Percentiles rank a stretch among this genome's conserved stretches.
These are phyloP conservation scores for Podosphaera xanthii DNA, from an alignment of 2,329 filamentous ascomycete species.

Conservation along the genomic window DNA sequence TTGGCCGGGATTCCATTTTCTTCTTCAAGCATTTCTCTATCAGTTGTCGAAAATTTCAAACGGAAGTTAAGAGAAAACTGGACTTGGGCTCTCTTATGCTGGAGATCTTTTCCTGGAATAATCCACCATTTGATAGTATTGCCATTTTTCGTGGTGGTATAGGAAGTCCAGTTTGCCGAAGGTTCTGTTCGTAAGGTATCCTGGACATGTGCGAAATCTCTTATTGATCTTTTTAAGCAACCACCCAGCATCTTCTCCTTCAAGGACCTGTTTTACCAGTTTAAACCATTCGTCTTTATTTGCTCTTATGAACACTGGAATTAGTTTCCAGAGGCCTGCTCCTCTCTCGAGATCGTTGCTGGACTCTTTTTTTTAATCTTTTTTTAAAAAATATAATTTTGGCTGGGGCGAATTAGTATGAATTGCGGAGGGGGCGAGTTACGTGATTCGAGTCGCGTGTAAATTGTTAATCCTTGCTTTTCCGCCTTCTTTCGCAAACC, in stretches of 20 bases:
- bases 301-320: neutral
- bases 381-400: neutral
- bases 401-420: too few species aligned
- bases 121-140: neutral
- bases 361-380: neutral
- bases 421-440: too few species aligned
- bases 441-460: too few species aligned
- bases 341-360: too few species aligned
- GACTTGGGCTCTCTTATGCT: neutral
- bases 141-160: neutral
- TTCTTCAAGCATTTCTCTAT: neutral
- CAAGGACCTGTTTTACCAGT: neutral
- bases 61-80: neutral
- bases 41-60: neutral
- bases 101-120: neutral
- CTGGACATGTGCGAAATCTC: too few species aligned
- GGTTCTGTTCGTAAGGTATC: neutral
- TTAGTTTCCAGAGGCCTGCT: neutral
- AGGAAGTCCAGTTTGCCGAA: neutral
- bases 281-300: neutral
- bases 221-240: neutral
- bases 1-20: neutral
- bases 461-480: neutral
- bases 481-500: neutral
- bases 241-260: neutral